Percentiles rank a stretch among this genome's conserved stretches.
These are phyloP conservation scores for Thermothielavioides terrestris DNA, from an alignment of 495 filamentous ascomycete genomes.

Conservation along the genomic window DNA sequence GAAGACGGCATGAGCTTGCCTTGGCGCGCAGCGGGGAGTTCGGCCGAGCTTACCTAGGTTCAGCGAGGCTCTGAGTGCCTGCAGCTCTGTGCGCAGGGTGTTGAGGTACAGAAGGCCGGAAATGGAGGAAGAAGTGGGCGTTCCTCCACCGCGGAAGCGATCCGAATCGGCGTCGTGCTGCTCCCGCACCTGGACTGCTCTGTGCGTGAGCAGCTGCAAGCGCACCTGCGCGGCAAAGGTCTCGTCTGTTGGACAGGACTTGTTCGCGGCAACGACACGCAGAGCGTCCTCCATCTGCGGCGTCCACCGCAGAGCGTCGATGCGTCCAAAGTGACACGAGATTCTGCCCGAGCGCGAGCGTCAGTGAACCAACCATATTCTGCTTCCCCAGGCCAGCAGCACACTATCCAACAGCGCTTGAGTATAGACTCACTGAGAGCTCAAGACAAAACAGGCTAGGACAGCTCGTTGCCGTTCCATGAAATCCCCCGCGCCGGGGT, in stretches of 20 bases:
- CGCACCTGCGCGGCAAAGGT: neutral
- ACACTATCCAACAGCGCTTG: neutral
- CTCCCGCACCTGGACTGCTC: neutral
- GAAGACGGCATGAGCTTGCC: neutral
- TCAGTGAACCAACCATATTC: neutral
- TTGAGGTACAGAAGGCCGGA: neutral
- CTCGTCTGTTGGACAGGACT: neutral
- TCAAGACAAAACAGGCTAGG: neutral
- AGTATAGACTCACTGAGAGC: neutral
- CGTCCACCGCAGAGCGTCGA: neutral
- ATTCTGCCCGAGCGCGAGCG: neutral
- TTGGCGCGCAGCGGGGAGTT: neutral
- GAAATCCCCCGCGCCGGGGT: neutral
- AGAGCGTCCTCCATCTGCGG: neutral
- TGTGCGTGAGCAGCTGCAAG: neutral
- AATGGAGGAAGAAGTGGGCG: neutral
- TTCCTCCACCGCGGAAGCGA: neutral
- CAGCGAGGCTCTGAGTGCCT: neutral
- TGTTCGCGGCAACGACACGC: neutral
- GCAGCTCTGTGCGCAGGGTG: neutral
- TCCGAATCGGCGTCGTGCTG: neutral
- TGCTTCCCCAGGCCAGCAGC: no score
- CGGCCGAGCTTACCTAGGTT: neutral
- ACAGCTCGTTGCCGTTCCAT: neutral
- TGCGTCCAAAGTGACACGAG: neutral